Base-by-base conservation (phyloP, 345 rosid genomes). In the Cardamine resedifolia region DNA sequence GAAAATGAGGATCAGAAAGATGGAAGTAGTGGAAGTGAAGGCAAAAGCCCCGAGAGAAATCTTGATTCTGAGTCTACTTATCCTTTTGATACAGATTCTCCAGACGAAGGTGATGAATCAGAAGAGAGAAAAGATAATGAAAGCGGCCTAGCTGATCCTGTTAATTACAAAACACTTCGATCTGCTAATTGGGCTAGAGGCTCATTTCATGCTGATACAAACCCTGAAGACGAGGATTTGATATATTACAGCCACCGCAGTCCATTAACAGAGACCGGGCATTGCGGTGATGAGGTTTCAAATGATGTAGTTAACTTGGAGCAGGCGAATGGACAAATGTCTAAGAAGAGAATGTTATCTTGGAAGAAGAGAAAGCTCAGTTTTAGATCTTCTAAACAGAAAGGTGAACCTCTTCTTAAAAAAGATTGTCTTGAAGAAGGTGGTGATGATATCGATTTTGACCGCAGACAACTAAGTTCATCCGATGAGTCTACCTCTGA, bases 371-470 rank as follows among this genome's bases (percentile, higher is more conserved):
- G 97, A 80, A 91, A 90, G 74, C 79, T 91, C 58, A 89, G 90
- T 78, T 95, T 95, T 81, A 75, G 92, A 81, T 91, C 97, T 75
- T 81, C 89, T 23, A 91, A 91, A 79, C 83, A 84, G 57, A 89
- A 83, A 84, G 96, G 97, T 10, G 97, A 95, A 77, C 96, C 99
- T 15, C 79, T 95, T 85, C 80, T 95, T 71, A 95, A 91, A 71
- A 91, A 89, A 82, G 96, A 85, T 7, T 83, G 90, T 77, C 91
- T 85, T 44, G 97, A 95, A 85, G 97, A 95, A 52, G 99, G 99
- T 5, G 99, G 99, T n/a, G 98, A 91, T 84, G 99, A 95, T 74
- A 95, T 95, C 67, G 99, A 95, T 86, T 90, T 68, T 84, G 93
- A 88, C 74, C 96, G 99, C 9, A 85, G 97, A 48, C 96, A 89